Percentiles rank a stretch among this genome's conserved stretches.
phyloP scores from a whole-genome alignment of 2,329 filamentous ascomycete genomes.

The Aspergillus viridinutans region DNA sequence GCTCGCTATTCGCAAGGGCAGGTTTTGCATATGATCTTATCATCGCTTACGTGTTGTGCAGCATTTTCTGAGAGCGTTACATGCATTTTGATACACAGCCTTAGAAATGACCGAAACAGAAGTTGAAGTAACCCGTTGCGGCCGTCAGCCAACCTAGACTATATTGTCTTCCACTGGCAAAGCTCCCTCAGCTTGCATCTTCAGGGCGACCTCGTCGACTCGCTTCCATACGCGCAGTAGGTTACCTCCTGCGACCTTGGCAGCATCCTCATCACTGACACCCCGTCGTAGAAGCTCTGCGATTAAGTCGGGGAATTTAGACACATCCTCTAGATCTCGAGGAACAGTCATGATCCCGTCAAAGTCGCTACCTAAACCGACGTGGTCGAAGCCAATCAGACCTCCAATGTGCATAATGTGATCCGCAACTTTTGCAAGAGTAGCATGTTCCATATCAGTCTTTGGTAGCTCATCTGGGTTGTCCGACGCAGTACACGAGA shows the following conservation, averaged over 20 bases:
- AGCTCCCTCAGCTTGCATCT: slow-evolving; percentile 57
- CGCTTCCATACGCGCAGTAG: slow-evolving; percentile 78
- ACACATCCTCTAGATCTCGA: slow-evolving; percentile 75
- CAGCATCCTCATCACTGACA: slow-evolving; percentile 68
- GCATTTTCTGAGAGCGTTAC: not conserved
- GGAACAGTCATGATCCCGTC: slow-evolving; percentile 64
- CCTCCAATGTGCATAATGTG: slow-evolving; percentile 81
- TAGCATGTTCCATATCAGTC: slow-evolving; percentile 64
- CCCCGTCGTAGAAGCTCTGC: slow-evolving; percentile 69
- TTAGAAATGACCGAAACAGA: not conserved
- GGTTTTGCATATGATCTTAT: not conserved
- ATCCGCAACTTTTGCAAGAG: slow-evolving; percentile 69
- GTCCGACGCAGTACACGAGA: slow-evolving; percentile 64
- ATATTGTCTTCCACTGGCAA: slow-evolving; percentile 43
- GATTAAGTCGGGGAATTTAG: slow-evolving; percentile 74
- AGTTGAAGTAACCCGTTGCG: not conserved
- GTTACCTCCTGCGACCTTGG: slow-evolving; percentile 75
- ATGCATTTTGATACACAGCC: not conserved
- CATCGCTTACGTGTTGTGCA: not conserved
- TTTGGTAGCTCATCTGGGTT: slow-evolving; percentile 63
- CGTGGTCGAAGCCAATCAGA: slow-evolving; percentile 78
- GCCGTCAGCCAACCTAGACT: not conserved
- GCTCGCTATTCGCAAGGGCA: not conserved
- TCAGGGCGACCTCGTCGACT: slow-evolving; percentile 66
- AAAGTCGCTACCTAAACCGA: slow-evolving; percentile 86